phyloP scores from a whole-genome alignment of 78 protist species.

The Dictyostelium brefeldianum region DNA sequence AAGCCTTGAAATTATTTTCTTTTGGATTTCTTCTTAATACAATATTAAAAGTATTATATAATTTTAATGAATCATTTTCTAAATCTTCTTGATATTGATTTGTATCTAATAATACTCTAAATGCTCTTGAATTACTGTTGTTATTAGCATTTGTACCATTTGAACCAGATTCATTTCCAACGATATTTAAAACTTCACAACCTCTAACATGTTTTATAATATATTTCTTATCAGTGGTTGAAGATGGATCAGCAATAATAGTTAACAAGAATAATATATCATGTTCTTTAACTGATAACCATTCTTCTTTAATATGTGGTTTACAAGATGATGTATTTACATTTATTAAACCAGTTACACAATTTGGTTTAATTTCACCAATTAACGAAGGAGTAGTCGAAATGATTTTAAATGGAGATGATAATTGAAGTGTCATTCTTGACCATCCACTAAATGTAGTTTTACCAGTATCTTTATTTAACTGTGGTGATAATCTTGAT shows the following conservation, averaged over 20 bases:
- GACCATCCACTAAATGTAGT: conserved; percentile 90
- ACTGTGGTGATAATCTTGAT: conserved; percentile 14
- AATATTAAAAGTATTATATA: conserved; percentile 88
- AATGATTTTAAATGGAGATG: conserved; percentile 50
- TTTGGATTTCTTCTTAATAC: conserved; percentile 93
- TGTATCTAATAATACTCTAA: conserved; percentile 87
- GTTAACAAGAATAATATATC: conserved; percentile 91
- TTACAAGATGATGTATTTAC: neutral
- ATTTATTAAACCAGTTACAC: conserved; percentile 65
- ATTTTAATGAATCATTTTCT: conserved; percentile 9
- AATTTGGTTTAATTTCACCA: conserved; percentile 92
- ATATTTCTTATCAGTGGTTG: neutral
- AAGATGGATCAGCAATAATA: conserved; percentile 11
- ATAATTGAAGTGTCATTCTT: conserved; percentile 91
- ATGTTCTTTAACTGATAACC: conserved; percentile 90
- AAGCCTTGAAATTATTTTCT: conserved; percentile 92
- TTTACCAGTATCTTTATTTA: neutral
- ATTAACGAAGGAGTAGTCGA: conserved; percentile 85
- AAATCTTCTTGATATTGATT: conserved; percentile 86
- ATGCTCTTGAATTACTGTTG: conserved; percentile 30
- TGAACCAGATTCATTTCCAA: neutral
- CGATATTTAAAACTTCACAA: conserved; percentile 61
- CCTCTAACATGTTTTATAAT: conserved; percentile 87
- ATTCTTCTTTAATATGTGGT: conserved; percentile 70
- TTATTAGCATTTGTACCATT: neutral